Conservation (phyloP, 257 asterid genomes). For the Penstemon eatonii region DNA sequence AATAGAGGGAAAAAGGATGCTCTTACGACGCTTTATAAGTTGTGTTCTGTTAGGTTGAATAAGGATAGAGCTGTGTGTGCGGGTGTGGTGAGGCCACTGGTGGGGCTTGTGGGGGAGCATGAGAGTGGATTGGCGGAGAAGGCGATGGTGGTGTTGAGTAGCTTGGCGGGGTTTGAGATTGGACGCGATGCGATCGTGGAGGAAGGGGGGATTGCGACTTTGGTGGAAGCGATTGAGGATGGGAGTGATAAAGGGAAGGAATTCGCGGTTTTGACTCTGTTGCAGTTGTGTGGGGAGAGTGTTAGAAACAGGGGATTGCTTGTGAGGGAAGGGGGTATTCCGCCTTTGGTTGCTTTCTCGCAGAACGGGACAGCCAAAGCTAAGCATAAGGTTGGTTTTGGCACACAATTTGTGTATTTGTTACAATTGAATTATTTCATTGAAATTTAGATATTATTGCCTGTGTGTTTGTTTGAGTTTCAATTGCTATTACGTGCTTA, state of each 20-base stretch:
- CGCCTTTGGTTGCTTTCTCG: conserved; percentile 69
- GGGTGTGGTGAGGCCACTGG: conserved; percentile 59
- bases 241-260: conserved; percentile 65
- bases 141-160: conserved; percentile 75
- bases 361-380: conserved; percentile 66
- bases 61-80: conserved; percentile 72
- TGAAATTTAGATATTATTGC: too few relatives aligned
- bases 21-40: conserved; percentile 61
- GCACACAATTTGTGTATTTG: too few relatives aligned
- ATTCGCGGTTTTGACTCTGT: conserved; percentile 57
- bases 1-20: conserved; percentile 72
- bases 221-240: conserved; percentile 70
- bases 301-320: conserved; percentile 57
- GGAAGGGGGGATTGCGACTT: conserved; percentile 62
- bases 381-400: conserved; percentile 34
- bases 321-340: conserved; percentile 72
- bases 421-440: too few relatives aligned
- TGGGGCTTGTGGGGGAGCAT: conserved; percentile 54
- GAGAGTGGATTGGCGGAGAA: conserved; percentile 66
- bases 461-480: too few relatives aligned
- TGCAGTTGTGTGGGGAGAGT: conserved; percentile 60
- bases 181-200: conserved; percentile 57
- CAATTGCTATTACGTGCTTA: too few relatives aligned
- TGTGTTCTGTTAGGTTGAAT: conserved; percentile 55
- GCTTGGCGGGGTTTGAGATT: conserved; percentile 50